Percentiles rank a stretch among this genome's conserved stretches.
Conservation (phyloP, 2,329 filamentous ascomycete species). For the Lomentospora prolificans region DNA sequence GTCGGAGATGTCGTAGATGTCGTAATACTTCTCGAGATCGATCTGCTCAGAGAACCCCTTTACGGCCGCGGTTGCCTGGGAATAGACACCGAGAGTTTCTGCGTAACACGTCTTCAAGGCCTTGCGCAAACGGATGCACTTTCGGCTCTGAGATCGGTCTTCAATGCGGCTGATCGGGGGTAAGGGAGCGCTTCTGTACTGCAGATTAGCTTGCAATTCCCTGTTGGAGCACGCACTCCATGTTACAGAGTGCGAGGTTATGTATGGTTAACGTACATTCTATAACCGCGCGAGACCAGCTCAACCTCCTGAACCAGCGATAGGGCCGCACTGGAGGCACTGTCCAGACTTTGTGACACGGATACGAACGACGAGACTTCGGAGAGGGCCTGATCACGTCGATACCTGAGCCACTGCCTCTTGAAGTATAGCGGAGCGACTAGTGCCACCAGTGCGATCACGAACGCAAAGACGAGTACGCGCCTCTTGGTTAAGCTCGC, state of each 20-base stretch:
- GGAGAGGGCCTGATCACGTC: slow-evolving; percentile 63
- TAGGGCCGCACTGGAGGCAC: slow-evolving; percentile 63
- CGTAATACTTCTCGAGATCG: slow-evolving; percentile 85
- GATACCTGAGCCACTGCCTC: slow-evolving; percentile 71
- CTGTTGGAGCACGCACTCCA: too few relatives aligned
- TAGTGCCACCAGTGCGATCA: slow-evolving; percentile 43
- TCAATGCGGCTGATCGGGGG: slow-evolving; percentile 91
- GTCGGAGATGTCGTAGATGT: slow-evolving; percentile 73
- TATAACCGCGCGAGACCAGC: slow-evolving; percentile 81
- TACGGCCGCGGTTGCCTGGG: slow-evolving; percentile 58
- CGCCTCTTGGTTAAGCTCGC: slow-evolving; percentile 44
- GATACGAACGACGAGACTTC: slow-evolving; percentile 60
- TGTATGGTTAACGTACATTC: slow-evolving; percentile 49
- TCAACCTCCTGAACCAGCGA: slow-evolving; percentile 91
- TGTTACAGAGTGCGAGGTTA: too few relatives aligned
- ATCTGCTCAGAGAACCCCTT: slow-evolving; percentile 66
- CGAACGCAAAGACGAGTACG: slow-evolving; percentile 35
- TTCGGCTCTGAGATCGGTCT: slow-evolving; percentile 65
- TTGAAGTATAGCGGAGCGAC: slow-evolving; percentile 61
- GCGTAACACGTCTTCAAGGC: slow-evolving; percentile 62
- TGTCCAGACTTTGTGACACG: slow-evolving; percentile 72
- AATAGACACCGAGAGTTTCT: slow-evolving; percentile 61
- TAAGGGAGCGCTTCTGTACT: slow-evolving; percentile 68
- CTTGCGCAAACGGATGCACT: slow-evolving; percentile 71
- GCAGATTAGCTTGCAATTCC: slow-evolving; percentile 11